These are phyloP conservation scores for Colletotrichum eremochloae DNA, from an alignment of 2,329 filamentous ascomycete species.

Conservation along the genomic window DNA sequence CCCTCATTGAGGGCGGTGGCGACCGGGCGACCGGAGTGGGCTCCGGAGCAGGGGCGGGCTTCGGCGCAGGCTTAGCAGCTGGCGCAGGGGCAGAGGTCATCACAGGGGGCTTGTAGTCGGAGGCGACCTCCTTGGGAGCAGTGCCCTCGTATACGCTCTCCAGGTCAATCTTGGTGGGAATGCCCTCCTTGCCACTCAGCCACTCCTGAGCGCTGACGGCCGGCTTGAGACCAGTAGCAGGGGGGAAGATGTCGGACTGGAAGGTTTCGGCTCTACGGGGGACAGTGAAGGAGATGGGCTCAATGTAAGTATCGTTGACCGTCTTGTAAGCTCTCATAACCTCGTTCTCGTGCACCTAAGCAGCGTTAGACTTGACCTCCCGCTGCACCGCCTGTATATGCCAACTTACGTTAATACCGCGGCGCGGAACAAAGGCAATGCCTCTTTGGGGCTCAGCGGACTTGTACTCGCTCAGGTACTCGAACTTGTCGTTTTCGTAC, in stretches of 20 bases:
- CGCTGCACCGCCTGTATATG: not conserved
- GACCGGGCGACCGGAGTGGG: slow-evolving; percentile 54
- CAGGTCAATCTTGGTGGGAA: slow-evolving; percentile 93
- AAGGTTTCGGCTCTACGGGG: slow-evolving; percentile 93
- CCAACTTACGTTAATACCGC: slow-evolving; percentile 84
- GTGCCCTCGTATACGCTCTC: slow-evolving; percentile 91
- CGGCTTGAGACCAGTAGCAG: slow-evolving; percentile 82
- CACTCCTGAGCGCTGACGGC: slow-evolving; percentile 86
- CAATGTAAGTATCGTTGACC: slow-evolving; percentile 92
- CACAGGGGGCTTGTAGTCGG: slow-evolving; percentile 73
- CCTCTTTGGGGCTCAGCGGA: slow-evolving; percentile 95
- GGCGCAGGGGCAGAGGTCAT: slow-evolving; percentile 59
- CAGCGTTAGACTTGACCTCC: slow-evolving; percentile 43
- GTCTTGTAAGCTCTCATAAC: slow-evolving; percentile 97
- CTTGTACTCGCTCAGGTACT: slow-evolving; percentile 97
- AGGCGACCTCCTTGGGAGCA: slow-evolving; percentile 80
- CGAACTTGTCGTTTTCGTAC: slow-evolving; percentile 98
- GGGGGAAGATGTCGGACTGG: slow-evolving; percentile 97
- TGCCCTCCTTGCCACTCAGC: slow-evolving; percentile 84
- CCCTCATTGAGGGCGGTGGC: slow-evolving; percentile 78
- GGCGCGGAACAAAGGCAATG: slow-evolving; percentile 93
- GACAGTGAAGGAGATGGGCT: slow-evolving; percentile 97
- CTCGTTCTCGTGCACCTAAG: slow-evolving; percentile 91
- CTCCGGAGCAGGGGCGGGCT: slow-evolving; percentile 66
- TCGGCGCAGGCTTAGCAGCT: slow-evolving; percentile 62